Conservation (phyloP, 164 flowering plant genomes). For the Malania oleifera region DNA sequence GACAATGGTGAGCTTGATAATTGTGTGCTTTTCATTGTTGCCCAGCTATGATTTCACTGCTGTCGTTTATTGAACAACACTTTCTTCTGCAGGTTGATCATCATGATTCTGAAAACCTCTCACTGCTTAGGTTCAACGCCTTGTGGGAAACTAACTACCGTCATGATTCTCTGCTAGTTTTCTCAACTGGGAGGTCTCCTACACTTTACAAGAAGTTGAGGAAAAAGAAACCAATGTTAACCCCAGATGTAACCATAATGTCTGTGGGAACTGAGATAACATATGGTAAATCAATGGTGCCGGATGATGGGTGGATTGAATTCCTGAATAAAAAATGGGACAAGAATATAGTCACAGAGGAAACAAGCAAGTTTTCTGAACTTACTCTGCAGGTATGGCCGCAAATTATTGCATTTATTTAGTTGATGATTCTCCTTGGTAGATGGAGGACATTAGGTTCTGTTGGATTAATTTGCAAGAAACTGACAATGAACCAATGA, state of each 20-base stretch:
- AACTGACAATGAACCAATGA: neutral
- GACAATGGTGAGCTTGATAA: neutral
- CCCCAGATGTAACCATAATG: neutral
- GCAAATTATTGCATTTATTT: neutral
- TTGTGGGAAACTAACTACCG: neutral
- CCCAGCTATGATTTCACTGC: neutral
- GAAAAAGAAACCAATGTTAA: neutral
- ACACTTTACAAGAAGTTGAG: slow-evolving; percentile 1
- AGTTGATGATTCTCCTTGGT: neutral
- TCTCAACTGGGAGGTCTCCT: slow-evolving; percentile 3
- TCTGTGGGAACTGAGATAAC: slow-evolving; percentile 2
- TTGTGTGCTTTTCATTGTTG: neutral
- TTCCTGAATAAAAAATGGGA: neutral
- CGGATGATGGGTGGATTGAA: neutral
- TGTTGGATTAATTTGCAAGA: too few relatives aligned
- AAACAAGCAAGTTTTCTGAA: neutral
- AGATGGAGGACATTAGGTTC: too few relatives aligned
- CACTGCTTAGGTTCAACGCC: slow-evolving; percentile 2
- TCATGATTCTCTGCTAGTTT: neutral
- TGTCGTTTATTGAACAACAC: too few relatives aligned
- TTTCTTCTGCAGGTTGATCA: neutral
- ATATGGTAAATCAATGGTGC: neutral
- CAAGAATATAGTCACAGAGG: neutral
- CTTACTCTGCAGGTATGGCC: neutral
- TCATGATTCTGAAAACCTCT: neutral